These are phyloP conservation scores for Pilaira anomala DNA, from an alignment of 192 early-diverging fungal genomes.

Conservation along the genomic window DNA sequence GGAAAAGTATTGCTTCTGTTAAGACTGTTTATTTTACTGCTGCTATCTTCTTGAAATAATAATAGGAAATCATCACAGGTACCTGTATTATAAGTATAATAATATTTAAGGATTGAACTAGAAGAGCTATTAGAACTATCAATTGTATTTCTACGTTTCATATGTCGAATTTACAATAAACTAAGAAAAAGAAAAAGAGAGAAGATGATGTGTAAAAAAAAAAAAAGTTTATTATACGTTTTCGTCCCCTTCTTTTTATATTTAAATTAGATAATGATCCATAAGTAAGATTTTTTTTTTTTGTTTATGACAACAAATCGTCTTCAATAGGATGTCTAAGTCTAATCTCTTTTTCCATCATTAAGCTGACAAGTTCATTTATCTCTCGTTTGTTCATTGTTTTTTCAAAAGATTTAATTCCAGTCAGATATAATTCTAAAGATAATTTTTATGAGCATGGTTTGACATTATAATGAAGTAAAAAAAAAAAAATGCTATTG, in stretches of 20 bases:
- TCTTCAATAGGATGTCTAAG: conserved; percentile 38
- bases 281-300: background rate
- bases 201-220: background rate
- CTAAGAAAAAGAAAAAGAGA: background rate
- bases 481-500: background rate
- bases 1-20: background rate
- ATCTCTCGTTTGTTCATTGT: conserved; percentile 48
- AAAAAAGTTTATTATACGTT: conserved; percentile 7
- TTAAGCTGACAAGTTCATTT: conserved; percentile 47
- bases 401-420: conserved; percentile 40
- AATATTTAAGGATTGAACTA: background rate
- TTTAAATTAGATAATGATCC: background rate
- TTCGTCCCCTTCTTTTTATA: background rate
- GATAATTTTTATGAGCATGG: conserved; percentile 5
- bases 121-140: background rate
- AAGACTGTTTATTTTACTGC: background rate
- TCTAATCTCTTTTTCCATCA: conserved; percentile 68
- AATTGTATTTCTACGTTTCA: conserved; percentile 5
- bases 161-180: background rate
- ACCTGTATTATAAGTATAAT: conserved; percentile 6
- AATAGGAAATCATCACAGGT: background rate
- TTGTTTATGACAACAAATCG: conserved; percentile 13
- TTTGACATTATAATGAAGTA: background rate
- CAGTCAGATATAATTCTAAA: conserved; percentile 54
- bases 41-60: background rate